phyloP scores from a whole-genome alignment of 2,329 filamentous ascomycete genomes.

The Talaromyces funiculosus region DNA sequence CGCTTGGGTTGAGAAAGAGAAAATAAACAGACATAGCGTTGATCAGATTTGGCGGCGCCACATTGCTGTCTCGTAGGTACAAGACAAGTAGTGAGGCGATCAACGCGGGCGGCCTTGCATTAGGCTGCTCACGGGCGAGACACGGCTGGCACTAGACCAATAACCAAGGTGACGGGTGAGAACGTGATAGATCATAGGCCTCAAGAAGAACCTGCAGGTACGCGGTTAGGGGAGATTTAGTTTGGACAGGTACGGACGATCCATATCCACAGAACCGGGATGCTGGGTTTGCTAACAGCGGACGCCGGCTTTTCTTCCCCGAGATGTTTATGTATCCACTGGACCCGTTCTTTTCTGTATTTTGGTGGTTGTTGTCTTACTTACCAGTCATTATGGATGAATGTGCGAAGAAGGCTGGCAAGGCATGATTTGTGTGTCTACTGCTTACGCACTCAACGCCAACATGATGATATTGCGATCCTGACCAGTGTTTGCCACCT shows the following conservation, averaged over 20 bases:
- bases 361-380: neutral
- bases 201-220: slow-evolving; percentile 2
- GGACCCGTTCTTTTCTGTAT: neutral
- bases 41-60: neutral
- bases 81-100: too few relatives aligned
- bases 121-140: neutral
- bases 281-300: slow-evolving; percentile 3
- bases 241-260: neutral
- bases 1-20: neutral
- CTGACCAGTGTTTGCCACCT: too few relatives aligned
- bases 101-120: neutral
- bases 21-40: neutral
- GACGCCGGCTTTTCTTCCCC: slow-evolving; percentile 10
- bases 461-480: neutral
- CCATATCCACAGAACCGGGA: slow-evolving; percentile 9
- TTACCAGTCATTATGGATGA: neutral
- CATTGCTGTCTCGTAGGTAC: too few relatives aligned
- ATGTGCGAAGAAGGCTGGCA: neutral
- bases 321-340: neutral
- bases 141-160: neutral
- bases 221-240: slow-evolving; percentile 1
- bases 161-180: neutral
- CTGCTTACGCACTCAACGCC: too few relatives aligned
- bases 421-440: neutral
- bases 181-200: neutral